Percentiles rank a stretch among this genome's conserved stretches.
Evolutionary conservation across 2,329 filamentous ascomycete species (phyloP).

Genomic region (Sclerotinia nivalis): DNA sequence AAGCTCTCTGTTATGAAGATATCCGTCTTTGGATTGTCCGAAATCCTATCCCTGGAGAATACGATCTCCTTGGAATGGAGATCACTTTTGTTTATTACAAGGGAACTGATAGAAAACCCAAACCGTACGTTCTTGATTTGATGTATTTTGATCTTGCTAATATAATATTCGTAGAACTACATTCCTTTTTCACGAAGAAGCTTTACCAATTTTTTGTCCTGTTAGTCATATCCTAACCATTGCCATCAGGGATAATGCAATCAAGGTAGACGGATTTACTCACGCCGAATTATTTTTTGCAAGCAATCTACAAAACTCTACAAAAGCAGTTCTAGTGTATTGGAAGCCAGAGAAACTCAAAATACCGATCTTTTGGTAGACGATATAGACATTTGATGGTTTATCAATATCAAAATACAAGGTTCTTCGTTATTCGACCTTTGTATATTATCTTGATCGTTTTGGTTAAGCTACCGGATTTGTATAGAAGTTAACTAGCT

Average conservation of each 20-base stretch:
- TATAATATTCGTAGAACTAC: slow-evolving; percentile 19
- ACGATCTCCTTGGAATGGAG: slow-evolving; percentile 29
- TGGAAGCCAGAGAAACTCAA: slow-evolving; percentile 33
- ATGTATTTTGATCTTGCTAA: slow-evolving; percentile 9
- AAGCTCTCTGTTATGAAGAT: slow-evolving; percentile 22
- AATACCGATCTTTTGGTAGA: slow-evolving; percentile 28
- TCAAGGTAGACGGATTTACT: slow-evolving; percentile 28
- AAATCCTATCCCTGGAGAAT: slow-evolving; percentile 23
- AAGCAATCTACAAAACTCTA: slow-evolving; percentile 25
- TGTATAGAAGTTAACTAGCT: neutral
- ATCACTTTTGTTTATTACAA: slow-evolving; percentile 29
- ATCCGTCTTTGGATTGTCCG: slow-evolving; percentile 24
- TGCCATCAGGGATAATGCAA: slow-evolving; percentile 27
- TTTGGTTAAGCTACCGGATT: neutral
- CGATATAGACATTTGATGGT: neutral
- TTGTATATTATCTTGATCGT: neutral
- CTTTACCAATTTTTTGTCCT: slow-evolving; percentile 30
- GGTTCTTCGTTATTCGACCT: neutral
- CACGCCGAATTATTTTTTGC: slow-evolving; percentile 28
- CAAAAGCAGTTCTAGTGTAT: slow-evolving; percentile 22
- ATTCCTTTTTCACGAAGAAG: slow-evolving; percentile 32
- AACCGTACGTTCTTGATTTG: slow-evolving; percentile 26
- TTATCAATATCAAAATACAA: neutral
- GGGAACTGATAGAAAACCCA: slow-evolving; percentile 28
- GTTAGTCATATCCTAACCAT: slow-evolving; percentile 29